These are phyloP conservation scores for Striga asiatica DNA, from an alignment of 257 asterid species.

Conservation along the genomic window DNA sequence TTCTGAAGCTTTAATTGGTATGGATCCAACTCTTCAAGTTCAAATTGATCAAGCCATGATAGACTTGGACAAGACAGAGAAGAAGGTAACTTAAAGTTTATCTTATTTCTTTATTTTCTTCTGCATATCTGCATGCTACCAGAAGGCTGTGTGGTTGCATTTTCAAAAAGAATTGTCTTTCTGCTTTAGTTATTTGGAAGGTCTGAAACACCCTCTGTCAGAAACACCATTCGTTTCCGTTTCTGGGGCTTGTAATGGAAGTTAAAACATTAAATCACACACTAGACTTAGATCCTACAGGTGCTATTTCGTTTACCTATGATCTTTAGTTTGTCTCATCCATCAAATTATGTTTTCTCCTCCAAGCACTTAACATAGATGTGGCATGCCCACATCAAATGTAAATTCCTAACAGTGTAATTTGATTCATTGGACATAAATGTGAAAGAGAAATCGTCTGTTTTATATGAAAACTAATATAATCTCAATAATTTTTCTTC, in stretches of 20 bases:
- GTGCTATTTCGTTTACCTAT: neutral
- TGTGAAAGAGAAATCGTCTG: neutral
- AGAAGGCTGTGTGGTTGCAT: neutral
- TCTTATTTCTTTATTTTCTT: neutral
- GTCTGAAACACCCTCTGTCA: neutral
- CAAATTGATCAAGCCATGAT: slow-evolving; percentile 98
- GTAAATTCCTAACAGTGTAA: neutral
- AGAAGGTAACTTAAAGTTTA: slow-evolving; percentile 46
- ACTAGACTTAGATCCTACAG: neutral
- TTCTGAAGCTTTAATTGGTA: slow-evolving; percentile 91
- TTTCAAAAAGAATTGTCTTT: neutral
- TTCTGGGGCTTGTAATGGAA: neutral
- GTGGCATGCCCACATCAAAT: neutral
- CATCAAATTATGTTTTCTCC: neutral
- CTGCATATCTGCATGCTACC: neutral
- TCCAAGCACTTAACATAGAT: neutral
- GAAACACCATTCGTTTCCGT: neutral
- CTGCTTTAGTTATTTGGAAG: neutral
- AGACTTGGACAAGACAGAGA: slow-evolving; percentile 97
- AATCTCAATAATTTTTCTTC: neutral
- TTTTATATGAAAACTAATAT: neutral
- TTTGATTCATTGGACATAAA: neutral
- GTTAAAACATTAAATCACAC: neutral
- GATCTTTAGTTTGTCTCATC: neutral
- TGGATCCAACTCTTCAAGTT: slow-evolving; percentile 96